Percentiles rank a stretch among this genome's conserved stretches.
phyloP scores from a whole-genome alignment of 2,329 filamentous ascomycete species.

The Pyricularia grisea region DNA sequence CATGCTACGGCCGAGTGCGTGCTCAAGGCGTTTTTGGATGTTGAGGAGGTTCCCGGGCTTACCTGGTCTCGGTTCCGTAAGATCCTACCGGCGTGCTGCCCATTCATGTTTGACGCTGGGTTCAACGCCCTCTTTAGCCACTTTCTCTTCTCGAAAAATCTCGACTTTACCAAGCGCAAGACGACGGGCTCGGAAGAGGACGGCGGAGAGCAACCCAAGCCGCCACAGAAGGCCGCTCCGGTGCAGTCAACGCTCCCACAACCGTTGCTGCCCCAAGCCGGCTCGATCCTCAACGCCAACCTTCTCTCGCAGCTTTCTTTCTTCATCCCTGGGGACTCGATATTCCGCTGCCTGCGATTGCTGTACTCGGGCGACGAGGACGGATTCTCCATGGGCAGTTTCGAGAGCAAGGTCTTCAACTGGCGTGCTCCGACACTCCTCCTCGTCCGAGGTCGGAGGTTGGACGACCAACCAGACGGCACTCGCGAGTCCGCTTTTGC shows the following conservation, averaged over 20 bases:
- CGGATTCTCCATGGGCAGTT: slow-evolving; percentile 70
- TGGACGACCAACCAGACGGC: slow-evolving; percentile 36
- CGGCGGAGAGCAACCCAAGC: background rate
- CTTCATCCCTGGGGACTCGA: slow-evolving; percentile 54
- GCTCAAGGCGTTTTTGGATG: slow-evolving; percentile 55
- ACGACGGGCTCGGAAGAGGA: slow-evolving; percentile 11
- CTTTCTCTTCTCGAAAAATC: slow-evolving; percentile 64
- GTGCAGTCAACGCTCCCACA: slow-evolving; percentile 27
- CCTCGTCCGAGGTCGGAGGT: slow-evolving; percentile 55
- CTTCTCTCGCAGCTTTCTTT: slow-evolving; percentile 62
- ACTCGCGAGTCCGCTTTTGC: slow-evolving; percentile 48
- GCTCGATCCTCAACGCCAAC: slow-evolving; percentile 56
- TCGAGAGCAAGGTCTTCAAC: slow-evolving; percentile 66
- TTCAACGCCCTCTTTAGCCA: slow-evolving; percentile 63
- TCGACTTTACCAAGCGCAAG: slow-evolving; percentile 51
- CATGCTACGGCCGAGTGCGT: slow-evolving; percentile 54
- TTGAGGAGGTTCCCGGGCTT: slow-evolving; percentile 54
- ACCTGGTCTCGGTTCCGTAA: slow-evolving; percentile 51
- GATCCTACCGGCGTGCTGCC: slow-evolving; percentile 50
- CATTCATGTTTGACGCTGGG: slow-evolving; percentile 53
- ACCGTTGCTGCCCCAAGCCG: slow-evolving; percentile 33
- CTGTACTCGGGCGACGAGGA: slow-evolving; percentile 62
- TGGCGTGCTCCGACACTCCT: slow-evolving; percentile 68
- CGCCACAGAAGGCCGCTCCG: slow-evolving; percentile 2
- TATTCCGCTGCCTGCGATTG: slow-evolving; percentile 57